phyloP scores from a whole-genome alignment of 192 early-diverging fungal genomes.

The Anaeromyces robustus region DNA sequence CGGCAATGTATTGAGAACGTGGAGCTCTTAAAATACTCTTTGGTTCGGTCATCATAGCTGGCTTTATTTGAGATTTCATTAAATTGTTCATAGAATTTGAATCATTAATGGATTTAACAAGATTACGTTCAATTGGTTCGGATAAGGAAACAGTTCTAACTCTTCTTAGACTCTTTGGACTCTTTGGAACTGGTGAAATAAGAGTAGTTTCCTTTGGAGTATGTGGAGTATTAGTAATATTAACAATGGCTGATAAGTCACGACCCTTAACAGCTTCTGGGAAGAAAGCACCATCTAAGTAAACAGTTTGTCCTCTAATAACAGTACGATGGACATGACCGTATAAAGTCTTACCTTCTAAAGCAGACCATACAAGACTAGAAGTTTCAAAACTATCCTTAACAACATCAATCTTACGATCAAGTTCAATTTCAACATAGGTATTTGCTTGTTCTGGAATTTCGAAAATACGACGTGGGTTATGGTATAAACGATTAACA shows the following conservation, averaged over 20 bases:
- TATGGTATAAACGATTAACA: conserved; percentile 53
- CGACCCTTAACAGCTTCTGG: conserved; percentile 18
- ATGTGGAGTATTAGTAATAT: conserved; percentile 20
- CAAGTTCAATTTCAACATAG: conserved; percentile 85
- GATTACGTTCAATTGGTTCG: neutral
- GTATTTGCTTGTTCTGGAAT: conserved; percentile 87
- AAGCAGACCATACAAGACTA: conserved; percentile 32
- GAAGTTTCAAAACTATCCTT: conserved; percentile 11
- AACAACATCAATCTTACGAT: conserved; percentile 36
- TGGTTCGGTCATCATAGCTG: conserved; percentile 4
- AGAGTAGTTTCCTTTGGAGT: conserved; percentile 5
- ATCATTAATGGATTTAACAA: neutral
- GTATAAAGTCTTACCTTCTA: conserved; percentile 35
- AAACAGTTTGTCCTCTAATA: conserved; percentile 65
- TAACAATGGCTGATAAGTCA: conserved; percentile 33
- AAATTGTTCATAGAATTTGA: neutral
- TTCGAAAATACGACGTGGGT: conserved; percentile 81
- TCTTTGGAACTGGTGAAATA: conserved; percentile 1
- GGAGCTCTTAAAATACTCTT: conserved; percentile 14
- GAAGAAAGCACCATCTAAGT: conserved; percentile 64
- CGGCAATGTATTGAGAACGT: conserved; percentile 19
- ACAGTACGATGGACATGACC: conserved; percentile 84
- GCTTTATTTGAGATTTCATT: neutral
- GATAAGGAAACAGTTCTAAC: conserved; percentile 2
- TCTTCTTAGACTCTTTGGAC: conserved; percentile 4